These are phyloP conservation scores for Pyrus pyrifolia DNA, from an alignment of 306 rosid genomes.

Conservation along the genomic window DNA sequence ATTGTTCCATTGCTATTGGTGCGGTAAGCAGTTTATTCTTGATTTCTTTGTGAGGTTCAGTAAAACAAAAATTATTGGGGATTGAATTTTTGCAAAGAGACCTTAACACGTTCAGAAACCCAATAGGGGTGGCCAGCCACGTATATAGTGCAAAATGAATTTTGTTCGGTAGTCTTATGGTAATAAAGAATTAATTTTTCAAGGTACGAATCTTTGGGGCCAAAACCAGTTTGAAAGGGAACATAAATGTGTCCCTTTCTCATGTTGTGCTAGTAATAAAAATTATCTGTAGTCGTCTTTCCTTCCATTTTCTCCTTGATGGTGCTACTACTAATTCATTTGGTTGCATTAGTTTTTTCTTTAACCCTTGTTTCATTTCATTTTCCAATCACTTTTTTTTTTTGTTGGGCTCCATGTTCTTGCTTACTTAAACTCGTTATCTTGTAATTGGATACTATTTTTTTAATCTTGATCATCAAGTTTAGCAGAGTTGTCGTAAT, in stretches of 20 bases:
- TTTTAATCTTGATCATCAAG: too few species aligned
- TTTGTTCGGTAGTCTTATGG: background rate
- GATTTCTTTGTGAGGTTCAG: background rate
- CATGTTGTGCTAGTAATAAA: background rate
- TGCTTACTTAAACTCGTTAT: too few species aligned
- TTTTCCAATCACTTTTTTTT: too few species aligned
- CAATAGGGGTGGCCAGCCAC: background rate
- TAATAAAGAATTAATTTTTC: background rate
- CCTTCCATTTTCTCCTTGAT: background rate
- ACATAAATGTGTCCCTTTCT: background rate
- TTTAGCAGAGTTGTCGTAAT: too few species aligned
- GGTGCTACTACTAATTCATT: too few species aligned
- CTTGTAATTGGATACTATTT: too few species aligned
- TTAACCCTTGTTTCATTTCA: too few species aligned
- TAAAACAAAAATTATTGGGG: background rate
- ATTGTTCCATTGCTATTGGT: background rate
- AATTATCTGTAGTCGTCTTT: background rate
- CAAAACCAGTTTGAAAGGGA: background rate
- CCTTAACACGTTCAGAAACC: background rate
- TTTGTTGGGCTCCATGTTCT: too few species aligned
- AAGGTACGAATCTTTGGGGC: background rate
- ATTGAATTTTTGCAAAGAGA: background rate
- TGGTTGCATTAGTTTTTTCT: too few species aligned
- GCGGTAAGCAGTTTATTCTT: background rate
- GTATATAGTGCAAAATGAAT: background rate